phyloP scores from a whole-genome alignment of 768 basidiomycete genomes.

The Crucibulum laeve region DNA sequence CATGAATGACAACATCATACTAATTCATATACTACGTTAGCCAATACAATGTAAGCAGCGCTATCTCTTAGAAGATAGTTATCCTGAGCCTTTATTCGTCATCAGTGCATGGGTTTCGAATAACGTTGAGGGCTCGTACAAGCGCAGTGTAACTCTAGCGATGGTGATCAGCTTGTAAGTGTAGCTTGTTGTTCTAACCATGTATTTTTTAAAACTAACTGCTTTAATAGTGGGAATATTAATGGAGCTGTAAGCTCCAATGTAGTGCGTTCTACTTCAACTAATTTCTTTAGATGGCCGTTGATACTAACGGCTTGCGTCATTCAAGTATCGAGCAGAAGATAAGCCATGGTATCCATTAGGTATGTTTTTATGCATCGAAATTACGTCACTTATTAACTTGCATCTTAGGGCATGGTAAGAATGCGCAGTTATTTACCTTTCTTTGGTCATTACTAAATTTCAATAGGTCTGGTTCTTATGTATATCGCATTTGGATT shows the following conservation, averaged over 20 bases:
- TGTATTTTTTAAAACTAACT: background rate
- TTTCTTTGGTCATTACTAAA: background rate
- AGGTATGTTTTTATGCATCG: conserved; percentile 17
- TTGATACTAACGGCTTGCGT: conserved; percentile 1
- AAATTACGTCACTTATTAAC: background rate
- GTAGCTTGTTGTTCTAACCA: background rate
- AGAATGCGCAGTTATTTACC: no score
- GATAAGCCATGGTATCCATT: conserved; percentile 69
- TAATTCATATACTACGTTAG: conserved; percentile 22
- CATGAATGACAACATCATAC: no score
- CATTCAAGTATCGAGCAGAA: conserved; percentile 50
- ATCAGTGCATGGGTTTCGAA: conserved; percentile 56
- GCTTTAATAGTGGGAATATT: conserved; percentile 51
- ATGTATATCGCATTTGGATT: conserved; percentile 69
- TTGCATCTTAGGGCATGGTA: conserved; percentile 21
- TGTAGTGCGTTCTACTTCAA: conserved; percentile 47
- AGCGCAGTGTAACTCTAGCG: conserved; percentile 65
- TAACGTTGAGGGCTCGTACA: conserved; percentile 73
- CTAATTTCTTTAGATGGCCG: background rate
- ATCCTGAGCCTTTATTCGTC: background rate
- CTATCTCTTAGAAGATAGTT: background rate
- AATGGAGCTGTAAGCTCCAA: conserved; percentile 78
- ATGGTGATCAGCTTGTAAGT: conserved; percentile 65
- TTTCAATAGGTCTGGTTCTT: conserved; percentile 53
- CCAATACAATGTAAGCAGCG: conserved; percentile 60